A percentile compares a stretch with the other conserved stretches of the same genome.
These are phyloP conservation scores for Termitomyces sp. DNA, from an alignment of 768 basidiomycete genomes.

Conservation along the genomic window DNA sequence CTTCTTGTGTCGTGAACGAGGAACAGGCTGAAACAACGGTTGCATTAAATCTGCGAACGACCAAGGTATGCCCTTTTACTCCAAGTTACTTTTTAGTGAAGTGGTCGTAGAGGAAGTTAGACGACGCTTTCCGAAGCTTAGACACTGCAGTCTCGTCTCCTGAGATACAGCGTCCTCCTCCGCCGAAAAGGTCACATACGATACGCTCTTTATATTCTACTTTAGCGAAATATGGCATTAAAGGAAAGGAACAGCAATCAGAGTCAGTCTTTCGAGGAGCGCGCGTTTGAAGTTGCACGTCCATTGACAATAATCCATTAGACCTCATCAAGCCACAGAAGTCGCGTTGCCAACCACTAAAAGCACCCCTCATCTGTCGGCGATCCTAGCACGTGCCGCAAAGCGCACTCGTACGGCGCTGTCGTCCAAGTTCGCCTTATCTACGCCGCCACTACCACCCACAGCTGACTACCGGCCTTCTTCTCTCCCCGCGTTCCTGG, in stretches of 20 bases:
- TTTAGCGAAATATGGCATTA: conserved; percentile 72
- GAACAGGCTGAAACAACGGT: not conserved
- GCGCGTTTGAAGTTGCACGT: conserved; percentile 1
- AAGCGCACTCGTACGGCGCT: conserved; percentile 47
- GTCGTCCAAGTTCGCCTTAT: conserved; percentile 34
- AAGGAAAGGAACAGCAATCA: conserved; percentile 38
- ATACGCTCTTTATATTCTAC: conserved; percentile 69
- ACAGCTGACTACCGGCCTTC: conserved; percentile 69
- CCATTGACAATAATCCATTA: not conserved
- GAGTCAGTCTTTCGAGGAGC: conserved; percentile 12
- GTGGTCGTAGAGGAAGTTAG: conserved; percentile 61
- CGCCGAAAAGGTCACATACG: conserved; percentile 49
- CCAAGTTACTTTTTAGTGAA: not conserved
- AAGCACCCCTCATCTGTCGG: conserved; percentile 62
- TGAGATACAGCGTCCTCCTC: conserved; percentile 29
- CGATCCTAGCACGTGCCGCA: conserved; percentile 65
- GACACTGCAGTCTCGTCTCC: conserved; percentile 54
- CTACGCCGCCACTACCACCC: conserved; percentile 21
- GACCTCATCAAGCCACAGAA: conserved; percentile 2
- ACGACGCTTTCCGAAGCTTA: conserved; percentile 70
- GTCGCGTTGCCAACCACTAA: conserved; percentile 33
- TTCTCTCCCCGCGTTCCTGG: conserved; percentile 66
- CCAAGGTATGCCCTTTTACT: conserved; percentile 8
- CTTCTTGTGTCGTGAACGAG: not conserved
- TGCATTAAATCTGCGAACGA: conserved; percentile 5